Base-by-base conservation (phyloP, 1,284 basidiomycete genomes). In the Cutaneotrichosporon sp. region DNA sequence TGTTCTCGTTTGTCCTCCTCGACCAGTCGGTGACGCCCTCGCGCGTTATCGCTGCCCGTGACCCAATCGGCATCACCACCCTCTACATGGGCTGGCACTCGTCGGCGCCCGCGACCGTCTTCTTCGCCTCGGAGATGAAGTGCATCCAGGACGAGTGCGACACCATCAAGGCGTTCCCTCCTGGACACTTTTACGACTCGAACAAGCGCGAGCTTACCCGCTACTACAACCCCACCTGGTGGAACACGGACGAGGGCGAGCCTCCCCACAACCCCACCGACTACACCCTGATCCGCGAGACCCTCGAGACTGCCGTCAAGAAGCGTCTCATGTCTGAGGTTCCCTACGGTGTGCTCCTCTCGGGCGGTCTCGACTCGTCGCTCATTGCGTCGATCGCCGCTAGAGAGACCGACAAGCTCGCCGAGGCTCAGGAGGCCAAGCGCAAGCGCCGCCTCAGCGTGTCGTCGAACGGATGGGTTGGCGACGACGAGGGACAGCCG, bases 301-400 rank as follows among this genome's bases (percentile, higher is more conserved):
- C 89, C 0, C 85, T 99, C 42, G 97, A 99, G 82, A 89, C 86
- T 60, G 92, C 97, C 13, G 97, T 99, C 52, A 87, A 89, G 73
- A 99, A 99, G 82, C 86, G 97, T 62, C 83, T 99, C 63, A 99
- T 99, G 97, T 93, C 91, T 61, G 67, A 99, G 81, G 97, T 99
- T 2, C 97, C 97, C 13, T 99, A 97, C 75, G 97, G 97, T 72
- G 97, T 99, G 13, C 85, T 99, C 49, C 86, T 99, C 61, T 93
- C 90, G 66, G 97, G 97, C 64, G 97, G 97, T 58, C 84, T 99
- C 64, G 97, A 99, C 80, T 95, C 92, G 76, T 95, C 91, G 76
- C 83, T 99, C 77, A 98, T 99, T 72, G 97, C 97, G 18, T 85
- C 94, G 31, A 95, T 99, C 73, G 97, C 97, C n/a, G 89, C 93